Percentiles rank a stretch among this genome's conserved stretches.
phyloP scores from a whole-genome alignment of 352 stramenopile genomes.

The Phytophthora quininea region DNA sequence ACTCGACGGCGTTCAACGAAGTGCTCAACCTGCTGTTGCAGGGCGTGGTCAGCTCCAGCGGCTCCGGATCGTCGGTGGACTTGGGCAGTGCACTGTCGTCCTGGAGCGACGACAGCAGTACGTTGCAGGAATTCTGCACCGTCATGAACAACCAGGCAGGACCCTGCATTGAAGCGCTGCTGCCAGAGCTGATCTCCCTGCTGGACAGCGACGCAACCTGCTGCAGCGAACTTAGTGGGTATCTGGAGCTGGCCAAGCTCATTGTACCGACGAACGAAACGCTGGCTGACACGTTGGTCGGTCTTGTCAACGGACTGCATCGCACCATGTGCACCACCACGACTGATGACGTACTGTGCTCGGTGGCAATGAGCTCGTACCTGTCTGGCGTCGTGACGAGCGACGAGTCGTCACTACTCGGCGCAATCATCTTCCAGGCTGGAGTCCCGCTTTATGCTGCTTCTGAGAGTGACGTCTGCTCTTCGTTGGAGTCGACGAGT shows the following conservation, averaged over 20 bases:
- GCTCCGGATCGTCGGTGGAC: constrained; percentile 23
- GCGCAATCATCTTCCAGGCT: constrained; percentile 46
- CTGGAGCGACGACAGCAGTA: constrained; percentile 49
- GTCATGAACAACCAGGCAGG: constrained; percentile 61
- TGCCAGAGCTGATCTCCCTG: constrained; percentile 48
- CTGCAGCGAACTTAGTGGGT: constrained; percentile 50
- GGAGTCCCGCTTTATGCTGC: constrained; percentile 59
- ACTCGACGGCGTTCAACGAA: constrained; percentile 46
- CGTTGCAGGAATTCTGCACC: constrained; percentile 53
- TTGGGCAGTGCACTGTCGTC: constrained; percentile 34
- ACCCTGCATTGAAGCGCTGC: constrained; percentile 48
- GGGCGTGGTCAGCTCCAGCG: constrained; percentile 35
- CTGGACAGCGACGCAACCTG: constrained; percentile 55
- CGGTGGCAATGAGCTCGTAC: constrained; percentile 47
- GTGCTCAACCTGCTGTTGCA: constrained; percentile 45
- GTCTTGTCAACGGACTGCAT: constrained; percentile 62
- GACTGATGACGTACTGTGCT: constrained; percentile 51
- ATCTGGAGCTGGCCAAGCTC: constrained; percentile 54
- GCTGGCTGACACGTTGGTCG: constrained; percentile 45
- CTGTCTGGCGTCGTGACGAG: constrained; percentile 39
- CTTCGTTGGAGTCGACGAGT: constrained; percentile 40
- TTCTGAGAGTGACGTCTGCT: constrained; percentile 46
- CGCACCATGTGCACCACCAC: constrained; percentile 55
- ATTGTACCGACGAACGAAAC: constrained; percentile 54
- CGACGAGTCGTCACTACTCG: constrained; percentile 44